Conservation (phyloP, 148 eudicot genomes). For the Arctostaphylos glauca region DNA sequence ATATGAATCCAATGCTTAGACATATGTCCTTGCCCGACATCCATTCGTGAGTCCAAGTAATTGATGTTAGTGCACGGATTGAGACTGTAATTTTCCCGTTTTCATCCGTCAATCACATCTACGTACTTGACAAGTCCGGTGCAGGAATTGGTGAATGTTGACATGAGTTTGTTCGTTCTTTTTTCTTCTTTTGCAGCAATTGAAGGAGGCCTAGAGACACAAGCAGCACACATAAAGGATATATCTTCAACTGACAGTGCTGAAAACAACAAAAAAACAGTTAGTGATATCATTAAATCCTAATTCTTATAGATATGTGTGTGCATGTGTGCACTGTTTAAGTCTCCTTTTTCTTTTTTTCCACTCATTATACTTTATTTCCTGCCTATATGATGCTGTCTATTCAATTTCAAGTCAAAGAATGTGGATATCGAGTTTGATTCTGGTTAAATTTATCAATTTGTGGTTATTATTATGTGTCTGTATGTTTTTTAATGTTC, state of each 20-base stretch:
- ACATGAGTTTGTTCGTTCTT: background rate
- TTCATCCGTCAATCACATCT: background rate
- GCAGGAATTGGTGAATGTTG: slow-evolving; percentile 8
- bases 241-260: slow-evolving; percentile 39
- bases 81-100: background rate
- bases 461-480: too few relatives aligned
- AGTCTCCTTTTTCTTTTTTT: background rate
- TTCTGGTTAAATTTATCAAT: too few relatives aligned
- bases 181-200: slow-evolving; percentile 29
- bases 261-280: slow-evolving; percentile 52
- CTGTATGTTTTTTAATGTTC: too few relatives aligned
- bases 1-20: background rate
- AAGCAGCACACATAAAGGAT: slow-evolving; percentile 38
- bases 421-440: too few relatives aligned
- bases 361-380: background rate
- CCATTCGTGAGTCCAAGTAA: background rate
- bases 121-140: background rate
- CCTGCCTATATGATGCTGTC: too few relatives aligned
- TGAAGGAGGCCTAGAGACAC: slow-evolving; percentile 30
- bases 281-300: slow-evolving; percentile 20
- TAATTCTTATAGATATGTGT: background rate
- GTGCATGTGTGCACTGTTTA: background rate
- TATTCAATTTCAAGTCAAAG: too few relatives aligned
- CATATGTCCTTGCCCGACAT: background rate
- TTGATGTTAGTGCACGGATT: slow-evolving; percentile 1